Evolutionary conservation across 225 moss, liverwort and hornwort genomes (phyloP), one percentile per base, ranked within the genome.

Genomic region (Physcomitrium patens): DNA sequence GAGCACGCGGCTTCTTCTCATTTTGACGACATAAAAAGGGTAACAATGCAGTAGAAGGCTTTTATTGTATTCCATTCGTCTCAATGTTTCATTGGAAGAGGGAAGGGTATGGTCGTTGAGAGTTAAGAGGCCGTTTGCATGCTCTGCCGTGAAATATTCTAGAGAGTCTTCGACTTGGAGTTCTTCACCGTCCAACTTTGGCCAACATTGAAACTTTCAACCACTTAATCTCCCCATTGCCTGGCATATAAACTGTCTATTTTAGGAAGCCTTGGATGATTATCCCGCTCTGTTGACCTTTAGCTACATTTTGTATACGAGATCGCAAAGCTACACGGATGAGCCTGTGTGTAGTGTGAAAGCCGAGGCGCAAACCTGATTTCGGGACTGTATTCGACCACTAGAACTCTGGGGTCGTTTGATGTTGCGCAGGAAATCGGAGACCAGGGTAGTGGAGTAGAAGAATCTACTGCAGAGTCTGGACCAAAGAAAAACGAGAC

Each of bases 341-440:
- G 31, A 31, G 31, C 31, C 31, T 37, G 31, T 37, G 48, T 77
- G 44, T 59, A 49, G 48, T 77, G 60, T 18, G 42, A 60, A 27
- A 45, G 13, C 13, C 8, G 61, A 77, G 23, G 17, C 73, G 37
- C 46, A 71, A 37, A 16, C 50, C 11, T 74, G 28, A 12, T 14
- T 48, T 69, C 12, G 63, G 46, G 19, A 27, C 16, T 73, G 72
- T 24, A 14, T 5, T 10, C 57, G 54, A 53, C 10, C 15, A 2
- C 53, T 53, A 53, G n/a, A 53, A 37, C 31, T 53, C 17, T 22
- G 58, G 24, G 23, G 28, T 66, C 55, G 46, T 23, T 28, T 19
- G 61, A 52, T 67, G 46, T 78, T 68, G 60, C 9, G 13, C 80
- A 87, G 87, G 84, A 82, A 69, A 74, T 73, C 65, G 61, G 73